Conservation (phyloP, 192 early-diverging fungal genomes). For the Thamnidium elegans region DNA sequence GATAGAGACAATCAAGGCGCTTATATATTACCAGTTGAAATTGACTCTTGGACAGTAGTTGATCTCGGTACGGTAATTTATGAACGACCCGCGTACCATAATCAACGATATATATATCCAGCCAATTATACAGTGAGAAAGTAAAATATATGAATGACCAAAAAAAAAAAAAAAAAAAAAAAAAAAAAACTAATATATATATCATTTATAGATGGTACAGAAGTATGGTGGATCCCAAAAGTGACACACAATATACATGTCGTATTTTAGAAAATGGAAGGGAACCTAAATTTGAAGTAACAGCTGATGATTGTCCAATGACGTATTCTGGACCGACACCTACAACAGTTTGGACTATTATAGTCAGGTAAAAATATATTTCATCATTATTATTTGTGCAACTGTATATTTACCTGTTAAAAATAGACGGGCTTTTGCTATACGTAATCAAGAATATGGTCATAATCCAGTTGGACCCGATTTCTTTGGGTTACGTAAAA, state of each 20-base stretch:
- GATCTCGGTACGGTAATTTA: conserved; percentile 71
- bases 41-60: conserved; percentile 77
- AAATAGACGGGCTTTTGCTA: conserved; percentile 59
- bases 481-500: conserved; percentile 86
- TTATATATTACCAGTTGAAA: conserved; percentile 71
- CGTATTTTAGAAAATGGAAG: conserved; percentile 80
- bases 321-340: conserved; percentile 60
- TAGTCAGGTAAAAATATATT: conserved; percentile 49
- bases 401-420: background rate
- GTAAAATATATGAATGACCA: too few species aligned
- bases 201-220: conserved; percentile 46
- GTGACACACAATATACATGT: conserved; percentile 63
- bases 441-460: conserved; percentile 75
- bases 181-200: background rate
- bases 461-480: conserved; percentile 87
- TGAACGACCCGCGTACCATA: conserved; percentile 80
- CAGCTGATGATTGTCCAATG: conserved; percentile 71
- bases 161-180: too few species aligned
- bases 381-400: conserved; percentile 3
- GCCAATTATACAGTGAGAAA: conserved; percentile 73
- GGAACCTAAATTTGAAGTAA: conserved; percentile 75
- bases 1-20: conserved; percentile 61
- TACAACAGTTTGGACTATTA: conserved; percentile 84
- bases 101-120: conserved; percentile 89
- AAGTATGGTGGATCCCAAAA: conserved; percentile 53